A percentile compares a stretch with the other conserved stretches of the same genome.
Evolutionary conservation across 345 rosid genomes (phyloP).

Genomic region (Iberis pinnata): DNA sequence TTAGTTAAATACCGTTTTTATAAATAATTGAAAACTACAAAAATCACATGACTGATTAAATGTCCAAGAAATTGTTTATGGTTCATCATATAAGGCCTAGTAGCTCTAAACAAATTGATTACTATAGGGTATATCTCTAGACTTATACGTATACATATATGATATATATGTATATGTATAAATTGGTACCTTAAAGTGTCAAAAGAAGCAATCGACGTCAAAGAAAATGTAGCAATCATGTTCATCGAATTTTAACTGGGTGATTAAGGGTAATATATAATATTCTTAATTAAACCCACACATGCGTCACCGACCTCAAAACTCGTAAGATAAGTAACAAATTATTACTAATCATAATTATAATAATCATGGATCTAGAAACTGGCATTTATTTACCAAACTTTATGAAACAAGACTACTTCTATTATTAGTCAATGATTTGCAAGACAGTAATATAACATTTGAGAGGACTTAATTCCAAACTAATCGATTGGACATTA

Average conservation of each 20-base stretch:
- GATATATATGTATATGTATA: background rate
- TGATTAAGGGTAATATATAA: slow-evolving; percentile 1
- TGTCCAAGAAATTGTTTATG: background rate
- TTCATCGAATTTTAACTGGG: background rate
- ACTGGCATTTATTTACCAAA: background rate
- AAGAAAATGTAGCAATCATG: slow-evolving; percentile 15
- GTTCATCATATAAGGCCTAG: background rate
- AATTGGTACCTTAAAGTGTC: background rate
- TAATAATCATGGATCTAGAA: background rate
- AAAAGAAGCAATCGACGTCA: slow-evolving; percentile 8
- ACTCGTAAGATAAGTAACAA: slow-evolving; percentile 13
- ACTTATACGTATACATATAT: background rate
- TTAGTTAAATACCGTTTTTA: background rate
- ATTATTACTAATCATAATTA: background rate
- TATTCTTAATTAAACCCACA: slow-evolving; percentile 2
- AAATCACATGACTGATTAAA: slow-evolving; percentile 1
- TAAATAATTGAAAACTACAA: slow-evolving; percentile 1
- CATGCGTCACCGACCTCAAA: slow-evolving; percentile 30
- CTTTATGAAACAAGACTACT: no score
- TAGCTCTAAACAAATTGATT: background rate
- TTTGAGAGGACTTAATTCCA: background rate
- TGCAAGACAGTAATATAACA: background rate
- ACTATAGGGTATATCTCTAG: background rate
- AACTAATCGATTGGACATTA: background rate
- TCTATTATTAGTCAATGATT: no score